Base-by-base conservation (phyloP, 805 yeast species). In the Peterozyma toletana region DNA sequence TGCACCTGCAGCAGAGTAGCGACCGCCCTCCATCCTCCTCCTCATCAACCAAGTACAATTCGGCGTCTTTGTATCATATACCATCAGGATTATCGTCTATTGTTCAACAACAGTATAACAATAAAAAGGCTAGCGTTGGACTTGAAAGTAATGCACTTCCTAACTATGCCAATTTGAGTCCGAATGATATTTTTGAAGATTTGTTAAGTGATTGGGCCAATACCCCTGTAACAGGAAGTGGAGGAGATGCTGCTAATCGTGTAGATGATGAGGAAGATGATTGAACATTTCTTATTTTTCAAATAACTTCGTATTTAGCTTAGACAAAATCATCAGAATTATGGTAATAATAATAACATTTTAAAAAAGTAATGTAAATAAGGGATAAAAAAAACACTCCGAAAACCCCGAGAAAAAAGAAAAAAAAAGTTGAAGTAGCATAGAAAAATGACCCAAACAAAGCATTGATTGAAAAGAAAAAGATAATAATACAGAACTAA, bases 11-110 rank as follows among this genome's bases (percentile, higher is more conserved):
- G 34, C 34, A 11, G 15, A 9, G 27, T 4, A 21, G 7, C 7
- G 27, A 21, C 7, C 27, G 27, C 27, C 27, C 27, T 5, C 7
- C 27, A 5, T 21, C 27, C 7, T 21, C 27, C 7, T 21, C 27
- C 4, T 21, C 27, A 21, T 21, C 27, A 21, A 5, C 27, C 27
- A 21, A 21, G 7, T 21, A 21, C 7, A 21, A 21, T 7, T 21
- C 34, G 4, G 13, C 34, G 5, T 13, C 14, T 31, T 18, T 27
- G 9, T 36, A 36, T 15, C 40, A 35, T 2, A 52, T 60, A 30
- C 64, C 66, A 9, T 56, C 64, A 0, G 65, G 66, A 5, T 50
- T 61, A 21, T 58, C 63, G 2, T 59, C 63, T 0, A 53, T 58
- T 15, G 51, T 53, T 5, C 61, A 57, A 38, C 51, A 58, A 3